These are phyloP conservation scores for Plenodomus tracheiphilus DNA, from an alignment of 2,329 filamentous ascomycete genomes.

Conservation along the genomic window DNA sequence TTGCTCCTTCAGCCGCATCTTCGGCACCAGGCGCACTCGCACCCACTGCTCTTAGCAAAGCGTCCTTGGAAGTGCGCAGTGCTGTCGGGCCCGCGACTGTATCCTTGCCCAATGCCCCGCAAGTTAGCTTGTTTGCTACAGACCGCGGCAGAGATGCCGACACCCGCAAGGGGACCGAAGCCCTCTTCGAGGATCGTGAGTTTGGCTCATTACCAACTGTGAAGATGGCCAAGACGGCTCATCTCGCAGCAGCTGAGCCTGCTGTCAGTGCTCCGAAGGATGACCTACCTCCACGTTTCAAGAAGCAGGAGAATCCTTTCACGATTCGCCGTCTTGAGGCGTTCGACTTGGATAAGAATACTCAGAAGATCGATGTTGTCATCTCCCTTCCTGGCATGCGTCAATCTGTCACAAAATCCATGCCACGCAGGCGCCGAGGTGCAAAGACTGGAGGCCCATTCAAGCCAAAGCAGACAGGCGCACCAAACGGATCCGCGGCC, in stretches of 20 bases:
- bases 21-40: slow-evolving; percentile 54
- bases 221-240: slow-evolving; percentile 34
- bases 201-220: slow-evolving; percentile 52
- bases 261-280: slow-evolving; percentile 27
- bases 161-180: slow-evolving; percentile 48
- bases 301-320: slow-evolving; percentile 33
- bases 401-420: slow-evolving; percentile 31
- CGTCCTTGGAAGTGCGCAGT: slow-evolving; percentile 56
- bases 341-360: slow-evolving; percentile 29
- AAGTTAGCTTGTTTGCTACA: slow-evolving; percentile 23
- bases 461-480: slow-evolving; percentile 34
- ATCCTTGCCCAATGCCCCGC: slow-evolving; percentile 59
- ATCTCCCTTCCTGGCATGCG: slow-evolving; percentile 32
- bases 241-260: slow-evolving; percentile 39
- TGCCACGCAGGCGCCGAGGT: slow-evolving; percentile 31
- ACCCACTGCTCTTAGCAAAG: slow-evolving; percentile 69
- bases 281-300: slow-evolving; percentile 24
- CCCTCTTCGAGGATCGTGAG: slow-evolving; percentile 51
- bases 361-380: slow-evolving; percentile 32
- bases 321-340: slow-evolving; percentile 30
- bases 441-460: slow-evolving; percentile 15
- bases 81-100: slow-evolving; percentile 64
- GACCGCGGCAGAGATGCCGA: slow-evolving; percentile 41
- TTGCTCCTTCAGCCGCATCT: slow-evolving; percentile 41
- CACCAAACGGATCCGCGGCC: slow-evolving; percentile 19